Conservation (phyloP, 176 grass and related monocot species). For the Eremochloa ophiuroides region DNA sequence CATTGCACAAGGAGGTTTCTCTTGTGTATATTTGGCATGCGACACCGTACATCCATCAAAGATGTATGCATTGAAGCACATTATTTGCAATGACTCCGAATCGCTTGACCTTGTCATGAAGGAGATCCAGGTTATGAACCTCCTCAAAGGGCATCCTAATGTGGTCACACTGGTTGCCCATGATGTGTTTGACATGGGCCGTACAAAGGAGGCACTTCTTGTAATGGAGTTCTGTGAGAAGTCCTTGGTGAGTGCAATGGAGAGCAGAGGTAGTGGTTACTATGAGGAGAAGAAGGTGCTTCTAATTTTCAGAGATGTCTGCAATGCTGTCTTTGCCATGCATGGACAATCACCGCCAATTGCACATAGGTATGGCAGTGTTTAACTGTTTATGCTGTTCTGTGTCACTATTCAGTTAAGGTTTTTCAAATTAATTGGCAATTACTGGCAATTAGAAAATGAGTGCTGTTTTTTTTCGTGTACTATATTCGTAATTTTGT, state of each 20-base stretch:
- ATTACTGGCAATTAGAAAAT: background rate
- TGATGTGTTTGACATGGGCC: slow-evolving; percentile 73
- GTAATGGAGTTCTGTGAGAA: slow-evolving; percentile 80
- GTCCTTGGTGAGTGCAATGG: slow-evolving; percentile 59
- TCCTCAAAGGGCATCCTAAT: slow-evolving; percentile 71
- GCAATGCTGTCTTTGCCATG: slow-evolving; percentile 83
- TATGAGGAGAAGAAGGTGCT: slow-evolving; percentile 74
- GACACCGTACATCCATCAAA: slow-evolving; percentile 53
- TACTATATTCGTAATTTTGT: slow-evolving; percentile 16
- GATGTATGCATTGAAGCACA: slow-evolving; percentile 70
- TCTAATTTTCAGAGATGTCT: slow-evolving; percentile 75
- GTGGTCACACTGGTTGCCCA: slow-evolving; percentile 65
- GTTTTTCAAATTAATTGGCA: slow-evolving; percentile 1
- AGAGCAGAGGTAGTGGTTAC: slow-evolving; percentile 66
- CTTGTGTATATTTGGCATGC: slow-evolving; percentile 66
- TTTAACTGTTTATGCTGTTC: slow-evolving; percentile 4
- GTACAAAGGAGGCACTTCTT: slow-evolving; percentile 69
- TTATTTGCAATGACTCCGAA: slow-evolving; percentile 75
- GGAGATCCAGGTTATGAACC: slow-evolving; percentile 74
- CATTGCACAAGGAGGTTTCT: slow-evolving; percentile 85
- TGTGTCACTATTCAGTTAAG: slow-evolving; percentile 2
- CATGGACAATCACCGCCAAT: slow-evolving; percentile 73
- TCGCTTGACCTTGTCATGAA: slow-evolving; percentile 65
- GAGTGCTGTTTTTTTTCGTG: background rate
- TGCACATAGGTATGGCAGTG: slow-evolving; percentile 62